Evolutionary conservation across 2,329 filamentous ascomycete species (phyloP), one percentile per base, ranked within the genome.

Genomic region (Verticillium tricorpus): DNA sequence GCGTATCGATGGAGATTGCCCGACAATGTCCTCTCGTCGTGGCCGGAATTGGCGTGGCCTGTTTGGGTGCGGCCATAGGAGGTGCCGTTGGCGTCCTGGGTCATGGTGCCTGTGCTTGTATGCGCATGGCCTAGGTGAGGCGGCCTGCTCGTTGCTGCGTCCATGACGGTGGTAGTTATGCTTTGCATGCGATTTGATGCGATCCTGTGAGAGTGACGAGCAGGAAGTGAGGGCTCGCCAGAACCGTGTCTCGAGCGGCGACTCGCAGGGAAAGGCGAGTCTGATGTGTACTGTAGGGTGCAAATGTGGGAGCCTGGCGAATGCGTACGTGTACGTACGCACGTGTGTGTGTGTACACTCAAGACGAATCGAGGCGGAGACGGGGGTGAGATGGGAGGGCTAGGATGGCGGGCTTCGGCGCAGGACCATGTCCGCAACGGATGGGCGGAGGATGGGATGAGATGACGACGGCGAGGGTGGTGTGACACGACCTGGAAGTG

Each of bases 391-490:
- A 22, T 39, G 56, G 59, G 57, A 58, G 58, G 62, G 32, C 28
- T 56, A 34, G 19, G 60, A 61, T 17, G 60, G 12, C 22, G 25
- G 45, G 45, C 45, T 52, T 52, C n/a, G 45, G 19, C 19, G 45
- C 22, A 52, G 3, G 45, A 52, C 22, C 45, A 52, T 52, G 45
- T 22, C 45, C 39, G 45, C n/a, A 39, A 15, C 37, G 50, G 39
- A 52, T 25, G 32, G 52, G 52, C 25, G 56, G 50, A 32, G 4
- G 32, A 31, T 32, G 40, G 4, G 32, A 31, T 32, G 40, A 37
- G 73, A 62, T 74, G 67, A 2, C 55, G 64, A 34, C 69, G 68
- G 25, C 32, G 54, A 22, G 22, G 28, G 50, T 62, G 25, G 2
- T 45, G 35, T 58, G 45, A 22, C 45, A 22, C 45, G 45, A 22